Evolutionary conservation across 2,329 filamentous ascomycete species (phyloP), one percentile per base, ranked within the genome.

Genomic region (Grosmannia penicillata): DNA sequence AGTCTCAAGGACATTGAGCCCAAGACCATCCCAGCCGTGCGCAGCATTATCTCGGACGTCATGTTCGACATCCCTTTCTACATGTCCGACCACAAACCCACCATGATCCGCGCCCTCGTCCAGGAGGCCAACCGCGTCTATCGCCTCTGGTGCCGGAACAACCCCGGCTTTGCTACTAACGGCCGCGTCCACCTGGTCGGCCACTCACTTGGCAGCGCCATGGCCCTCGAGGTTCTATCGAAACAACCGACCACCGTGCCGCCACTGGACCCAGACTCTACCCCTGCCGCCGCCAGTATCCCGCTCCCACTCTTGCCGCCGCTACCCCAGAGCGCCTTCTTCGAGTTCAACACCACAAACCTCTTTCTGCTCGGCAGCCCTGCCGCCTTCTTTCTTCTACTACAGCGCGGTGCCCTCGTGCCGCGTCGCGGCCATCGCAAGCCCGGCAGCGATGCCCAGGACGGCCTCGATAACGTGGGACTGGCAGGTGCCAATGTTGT

Each of bases 31-130:
- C 87, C 89, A 0, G 86, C 84, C 1, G 81, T 98, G n/a, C 78
- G 91, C 33, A 84, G 82, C 52, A 76, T 98, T 53, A 93, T 98
- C 44, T 93, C 83, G 30, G 91, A 98, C 55, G 85, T 98, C 49
- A 95, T 98, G 85, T 79, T 96, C 36, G 91, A 98, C 54, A 89
- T 98, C 36, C 91, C 91, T 0, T 96, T 94, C 54, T 98, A 96
- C 60, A 78, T 98, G 60, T 96, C 89, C 0, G 82, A 93, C 42
- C 89, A 96, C 59, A 94, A 96, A 51, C 74, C 79, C 4, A 94
- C 86, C 56, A 96, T 98, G 87, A 82, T 94, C 36, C 71, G 78
- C 31, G 87, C 91, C 1, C 77, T 95, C 34, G 78, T 93, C 29
- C 72, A 71, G 42, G 91, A 98, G 60, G 89, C 91, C 8, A 98